A percentile compares a stretch with the other conserved stretches of the same genome.
These are phyloP conservation scores for Pugionium cornutum DNA, from an alignment of 345 rosid genomes.

Conservation along the genomic window DNA sequence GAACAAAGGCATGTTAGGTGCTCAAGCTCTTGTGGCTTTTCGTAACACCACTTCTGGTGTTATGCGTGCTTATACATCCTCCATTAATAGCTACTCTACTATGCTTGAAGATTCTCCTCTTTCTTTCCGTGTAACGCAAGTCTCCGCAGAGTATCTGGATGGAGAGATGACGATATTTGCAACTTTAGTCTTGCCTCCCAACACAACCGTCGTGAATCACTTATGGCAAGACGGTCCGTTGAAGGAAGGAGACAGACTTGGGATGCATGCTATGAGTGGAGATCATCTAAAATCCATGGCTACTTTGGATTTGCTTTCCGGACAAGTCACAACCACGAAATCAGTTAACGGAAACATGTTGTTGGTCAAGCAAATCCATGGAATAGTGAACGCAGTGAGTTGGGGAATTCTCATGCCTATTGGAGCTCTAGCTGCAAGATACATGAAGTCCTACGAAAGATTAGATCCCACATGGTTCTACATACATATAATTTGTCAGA, in stretches of 20 bases:
- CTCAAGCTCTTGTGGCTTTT: slow-evolving; percentile 59
- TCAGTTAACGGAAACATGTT: slow-evolving; percentile 23
- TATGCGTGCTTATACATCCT: slow-evolving; percentile 46
- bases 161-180: slow-evolving; percentile 59
- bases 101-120: slow-evolving; percentile 39
- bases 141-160: slow-evolving; percentile 35
- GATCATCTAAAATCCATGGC: slow-evolving; percentile 24
- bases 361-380: slow-evolving; percentile 60
- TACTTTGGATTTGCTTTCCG: slow-evolving; percentile 42
- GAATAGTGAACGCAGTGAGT: slow-evolving; percentile 27
- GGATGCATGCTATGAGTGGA: slow-evolving; percentile 27
- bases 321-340: slow-evolving; percentile 16
- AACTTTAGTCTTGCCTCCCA: slow-evolving; percentile 42
- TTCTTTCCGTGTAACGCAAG: slow-evolving; percentile 46
- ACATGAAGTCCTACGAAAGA: too few species aligned
- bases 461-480: too few species aligned
- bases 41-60: slow-evolving; percentile 40
- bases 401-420: slow-evolving; percentile 1
- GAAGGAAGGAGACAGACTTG: slow-evolving; percentile 14
- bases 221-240: slow-evolving; percentile 32
- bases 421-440: too few species aligned
- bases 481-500: too few species aligned
- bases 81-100: slow-evolving; percentile 18
- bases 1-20: not conserved
- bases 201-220: slow-evolving; percentile 13